These are phyloP conservation scores for Mortierella claussenii DNA, from an alignment of 192 early-diverging fungal genomes.

Conservation along the genomic window DNA sequence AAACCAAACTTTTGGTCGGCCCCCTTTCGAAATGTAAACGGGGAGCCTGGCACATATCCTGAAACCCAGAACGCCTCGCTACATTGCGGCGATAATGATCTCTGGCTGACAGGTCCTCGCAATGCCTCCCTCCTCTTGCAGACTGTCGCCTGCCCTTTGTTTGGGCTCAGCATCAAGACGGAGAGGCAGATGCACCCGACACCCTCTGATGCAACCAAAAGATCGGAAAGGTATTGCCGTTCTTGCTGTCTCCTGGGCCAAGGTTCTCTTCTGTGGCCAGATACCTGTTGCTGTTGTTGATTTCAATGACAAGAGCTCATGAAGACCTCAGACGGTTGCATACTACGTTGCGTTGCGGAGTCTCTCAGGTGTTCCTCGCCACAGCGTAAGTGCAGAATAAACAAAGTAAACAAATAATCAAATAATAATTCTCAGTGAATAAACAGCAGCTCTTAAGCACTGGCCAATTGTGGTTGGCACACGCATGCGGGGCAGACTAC, in stretches of 20 bases:
- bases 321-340: neutral
- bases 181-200: slow-evolving; percentile 7
- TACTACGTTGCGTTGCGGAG: too few relatives aligned
- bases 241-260: neutral
- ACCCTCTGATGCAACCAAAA: slow-evolving; percentile 6
- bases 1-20: neutral
- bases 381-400: neutral
- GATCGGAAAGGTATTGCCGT: slow-evolving; percentile 9
- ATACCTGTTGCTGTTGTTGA: neutral
- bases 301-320: slow-evolving; percentile 10
- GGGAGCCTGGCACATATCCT: slow-evolving; percentile 12
- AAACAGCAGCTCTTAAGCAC: too few relatives aligned
- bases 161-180: slow-evolving; percentile 12
- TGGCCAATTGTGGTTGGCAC: too few relatives aligned
- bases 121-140: neutral
- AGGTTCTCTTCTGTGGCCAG: slow-evolving; percentile 5
- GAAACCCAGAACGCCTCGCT: slow-evolving; percentile 1
- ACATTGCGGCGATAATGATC: neutral
- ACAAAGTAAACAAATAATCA: neutral
- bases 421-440: neutral
- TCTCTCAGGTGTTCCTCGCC: neutral
- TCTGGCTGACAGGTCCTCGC: too few relatives aligned
- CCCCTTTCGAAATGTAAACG: slow-evolving; percentile 5
- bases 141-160: neutral
- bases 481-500: too few relatives aligned